These are phyloP conservation scores for Thielaviopsis populi DNA, from an alignment of 2,329 filamentous ascomycete genomes.

Conservation along the genomic window DNA sequence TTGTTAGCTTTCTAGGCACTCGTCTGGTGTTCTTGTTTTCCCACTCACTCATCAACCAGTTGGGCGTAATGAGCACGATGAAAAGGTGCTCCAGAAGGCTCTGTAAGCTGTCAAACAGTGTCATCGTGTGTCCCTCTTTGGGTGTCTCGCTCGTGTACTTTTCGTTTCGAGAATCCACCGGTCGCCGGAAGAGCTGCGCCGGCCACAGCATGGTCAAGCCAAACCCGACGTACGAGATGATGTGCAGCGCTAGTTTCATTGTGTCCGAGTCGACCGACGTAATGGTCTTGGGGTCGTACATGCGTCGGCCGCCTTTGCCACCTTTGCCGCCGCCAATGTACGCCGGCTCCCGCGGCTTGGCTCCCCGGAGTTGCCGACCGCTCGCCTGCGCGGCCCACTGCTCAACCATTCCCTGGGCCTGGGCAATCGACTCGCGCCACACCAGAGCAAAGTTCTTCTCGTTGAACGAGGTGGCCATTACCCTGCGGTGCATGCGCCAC, in stretches of 20 bases:
- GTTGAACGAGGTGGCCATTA: slow-evolving; percentile 56
- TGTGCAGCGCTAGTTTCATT: slow-evolving; percentile 44
- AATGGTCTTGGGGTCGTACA: slow-evolving; percentile 27
- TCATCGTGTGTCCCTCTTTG: slow-evolving; percentile 43
- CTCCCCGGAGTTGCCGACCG: slow-evolving; percentile 1
- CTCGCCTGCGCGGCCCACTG: slow-evolving; percentile 35
- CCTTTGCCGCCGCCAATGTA: slow-evolving; percentile 17
- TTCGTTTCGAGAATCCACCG: slow-evolving; percentile 30
- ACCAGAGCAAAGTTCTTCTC: slow-evolving; percentile 59
- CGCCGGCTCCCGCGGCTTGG: slow-evolving; percentile 11
- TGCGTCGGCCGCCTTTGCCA: slow-evolving; percentile 9
- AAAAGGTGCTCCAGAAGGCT: slow-evolving; percentile 48
- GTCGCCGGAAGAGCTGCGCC: slow-evolving; percentile 37
- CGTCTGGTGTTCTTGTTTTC: background rate
- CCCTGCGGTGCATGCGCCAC: slow-evolving; percentile 61
- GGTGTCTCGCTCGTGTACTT: slow-evolving; percentile 35
- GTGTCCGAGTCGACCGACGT: slow-evolving; percentile 45
- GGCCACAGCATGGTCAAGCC: slow-evolving; percentile 48
- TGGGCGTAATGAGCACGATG: slow-evolving; percentile 43
- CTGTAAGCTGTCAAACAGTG: slow-evolving; percentile 48
- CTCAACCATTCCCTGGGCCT: slow-evolving; percentile 46
- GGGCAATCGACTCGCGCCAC: slow-evolving; percentile 45
- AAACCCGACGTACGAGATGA: slow-evolving; percentile 55
- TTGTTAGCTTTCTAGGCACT: background rate
- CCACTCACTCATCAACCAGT: slow-evolving; percentile 37